Evolutionary conservation across 2,329 filamentous ascomycete species (phyloP), one percentile per base, ranked within the genome.

Genomic region (Trichoderma sp.): DNA sequence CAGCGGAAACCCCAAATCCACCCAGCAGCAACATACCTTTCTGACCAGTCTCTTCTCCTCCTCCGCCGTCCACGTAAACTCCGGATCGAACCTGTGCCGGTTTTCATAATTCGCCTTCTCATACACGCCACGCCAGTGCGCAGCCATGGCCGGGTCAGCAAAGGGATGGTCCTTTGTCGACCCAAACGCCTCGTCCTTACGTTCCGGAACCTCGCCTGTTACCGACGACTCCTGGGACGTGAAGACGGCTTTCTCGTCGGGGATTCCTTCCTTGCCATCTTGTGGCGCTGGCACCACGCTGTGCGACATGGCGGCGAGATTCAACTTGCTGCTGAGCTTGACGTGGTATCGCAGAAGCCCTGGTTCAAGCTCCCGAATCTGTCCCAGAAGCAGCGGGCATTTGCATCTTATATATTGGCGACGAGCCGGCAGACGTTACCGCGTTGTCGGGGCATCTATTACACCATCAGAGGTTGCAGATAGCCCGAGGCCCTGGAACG

Each of bases 51-150:
- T 79, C 71, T 78, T 81, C 73, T 88, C 86, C 69, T 88, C 86
- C 55, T 80, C 78, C 12, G 78, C 74, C 2, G 82, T 81, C 86
- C 86, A 89, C 52, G 80, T 76, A 52, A 82, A 84, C 1, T 77
- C 72, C 0, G 85, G 85, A 68, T 88, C 85, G 71, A 82, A 88
- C 57, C 85, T 79, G 73, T 88, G 85, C 0, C 81, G 76, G 19
- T 87, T 86, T 74, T 89, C 86, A 69, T 88, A 89, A 0, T 74
- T 67, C 1, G 83, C 82, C 7, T 81, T 80, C 67, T 87, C 83
- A 66, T 87, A 87, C 5, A 85, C 71, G 5, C 75, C 74, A 2
- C 78, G 76, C 80, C 83, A 87, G 69, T 83, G 79, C n/a, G 82
- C 79, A 1, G 83, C 83, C 2, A 83, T 75, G 3, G 77, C 76